Conservation (phyloP, 2,329 filamentous ascomycete species). For the Fusarium metavorans region DNA sequence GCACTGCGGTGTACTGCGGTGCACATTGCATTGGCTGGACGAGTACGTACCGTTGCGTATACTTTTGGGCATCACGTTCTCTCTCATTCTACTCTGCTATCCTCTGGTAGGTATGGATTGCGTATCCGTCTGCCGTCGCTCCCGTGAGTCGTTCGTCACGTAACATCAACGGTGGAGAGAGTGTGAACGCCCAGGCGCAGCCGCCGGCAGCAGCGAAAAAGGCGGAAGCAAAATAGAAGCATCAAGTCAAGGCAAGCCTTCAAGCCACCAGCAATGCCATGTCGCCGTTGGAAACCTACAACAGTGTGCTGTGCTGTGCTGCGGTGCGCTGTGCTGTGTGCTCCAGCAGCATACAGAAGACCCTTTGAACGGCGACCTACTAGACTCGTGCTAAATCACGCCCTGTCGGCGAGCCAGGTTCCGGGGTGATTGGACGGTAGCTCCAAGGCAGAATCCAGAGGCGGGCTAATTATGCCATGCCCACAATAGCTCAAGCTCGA, state of each 20-base stretch:
- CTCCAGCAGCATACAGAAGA: background rate
- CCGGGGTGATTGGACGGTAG: slow-evolving; percentile 1
- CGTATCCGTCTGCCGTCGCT: slow-evolving; percentile 5
- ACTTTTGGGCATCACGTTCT: background rate
- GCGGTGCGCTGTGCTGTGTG: background rate
- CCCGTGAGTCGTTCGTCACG: slow-evolving; percentile 23
- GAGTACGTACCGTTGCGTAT: slow-evolving; percentile 24
- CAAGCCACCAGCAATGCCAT: slow-evolving; percentile 17
- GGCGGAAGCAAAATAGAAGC: slow-evolving; percentile 30
- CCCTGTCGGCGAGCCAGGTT: slow-evolving; percentile 21
- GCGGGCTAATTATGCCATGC: slow-evolving; percentile 32
- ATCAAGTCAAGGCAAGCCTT: slow-evolving; percentile 17
- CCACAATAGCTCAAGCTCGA: slow-evolving; percentile 25
- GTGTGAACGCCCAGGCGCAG: slow-evolving; percentile 37
- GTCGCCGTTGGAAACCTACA: slow-evolving; percentile 21
- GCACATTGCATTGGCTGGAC: slow-evolving; percentile 1
- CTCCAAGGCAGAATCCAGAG: slow-evolving; percentile 35
- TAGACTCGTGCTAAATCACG: background rate
- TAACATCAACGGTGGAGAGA: slow-evolving; percentile 40
- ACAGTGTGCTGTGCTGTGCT: background rate
- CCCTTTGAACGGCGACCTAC: slow-evolving; percentile 20
- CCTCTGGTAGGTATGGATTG: slow-evolving; percentile 27
- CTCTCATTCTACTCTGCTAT: background rate
- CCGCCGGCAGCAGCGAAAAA: slow-evolving; percentile 22
- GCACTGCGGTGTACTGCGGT: slow-evolving; percentile 3